phyloP scores from a whole-genome alignment of 1,139 yeast species.

The Zygoascus meyerae region DNA sequence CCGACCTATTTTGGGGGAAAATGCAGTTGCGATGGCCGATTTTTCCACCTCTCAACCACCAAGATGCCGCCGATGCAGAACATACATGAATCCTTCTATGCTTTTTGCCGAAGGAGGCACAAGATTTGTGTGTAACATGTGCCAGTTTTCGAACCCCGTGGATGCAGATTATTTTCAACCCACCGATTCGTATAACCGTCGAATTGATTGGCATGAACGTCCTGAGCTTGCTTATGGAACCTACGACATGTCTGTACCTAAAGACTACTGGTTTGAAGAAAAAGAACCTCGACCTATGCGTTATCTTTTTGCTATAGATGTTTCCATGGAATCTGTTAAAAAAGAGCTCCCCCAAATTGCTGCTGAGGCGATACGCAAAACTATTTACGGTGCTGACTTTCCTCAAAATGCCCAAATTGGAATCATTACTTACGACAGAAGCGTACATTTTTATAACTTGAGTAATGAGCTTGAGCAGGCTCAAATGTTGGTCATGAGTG shows the following conservation, averaged over 20 bases:
- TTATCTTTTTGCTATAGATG: conserved; percentile 74
- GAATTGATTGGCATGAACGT: conserved; percentile 57
- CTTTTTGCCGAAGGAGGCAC: conserved; percentile 57
- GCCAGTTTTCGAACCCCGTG: conserved; percentile 69
- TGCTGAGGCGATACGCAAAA: conserved; percentile 65
- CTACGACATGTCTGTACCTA: conserved; percentile 77
- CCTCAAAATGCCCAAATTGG: conserved; percentile 51
- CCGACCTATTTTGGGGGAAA: conserved; percentile 3
- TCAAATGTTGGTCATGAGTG: conserved; percentile 63
- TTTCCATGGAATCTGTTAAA: conserved; percentile 56
- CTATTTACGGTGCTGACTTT: conserved; percentile 39
- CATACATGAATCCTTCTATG: conserved; percentile 84
- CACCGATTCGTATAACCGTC: conserved; percentile 50
- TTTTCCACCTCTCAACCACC: conserved; percentile 63
- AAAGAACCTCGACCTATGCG: conserved; percentile 47
- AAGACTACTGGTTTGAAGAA: conserved; percentile 55
- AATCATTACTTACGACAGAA: conserved; percentile 70
- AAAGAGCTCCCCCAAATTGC: conserved; percentile 60
- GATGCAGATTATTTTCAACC: conserved; percentile 65
- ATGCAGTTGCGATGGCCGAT: conserved; percentile 64
- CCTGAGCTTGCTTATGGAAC: conserved; percentile 83
- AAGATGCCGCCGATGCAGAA: conserved; percentile 85
- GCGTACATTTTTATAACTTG: conserved; percentile 69
- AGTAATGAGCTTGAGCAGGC: conserved; percentile 50
- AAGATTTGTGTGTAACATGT: conserved; percentile 75